A percentile compares a stretch with the other conserved stretches of the same genome.
Conservation (phyloP, 441 rosid genomes). For the Gossypium lobatum region DNA sequence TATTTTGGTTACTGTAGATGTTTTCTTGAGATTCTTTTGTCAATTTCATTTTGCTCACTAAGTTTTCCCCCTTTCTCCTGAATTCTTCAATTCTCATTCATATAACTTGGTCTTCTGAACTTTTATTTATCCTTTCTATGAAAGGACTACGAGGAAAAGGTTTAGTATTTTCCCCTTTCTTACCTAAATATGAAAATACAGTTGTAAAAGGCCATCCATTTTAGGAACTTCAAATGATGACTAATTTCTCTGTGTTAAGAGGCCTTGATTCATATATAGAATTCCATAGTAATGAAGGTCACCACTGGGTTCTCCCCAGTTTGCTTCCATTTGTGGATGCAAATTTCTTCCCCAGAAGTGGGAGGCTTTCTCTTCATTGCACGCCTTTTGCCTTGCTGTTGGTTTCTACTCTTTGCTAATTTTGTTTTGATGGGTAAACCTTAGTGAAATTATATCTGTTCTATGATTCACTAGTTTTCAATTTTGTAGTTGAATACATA, state of each 20-base stretch:
- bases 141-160: background rate
- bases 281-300: background rate
- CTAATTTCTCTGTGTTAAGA: background rate
- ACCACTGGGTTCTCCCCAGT: background rate
- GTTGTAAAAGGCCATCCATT: background rate
- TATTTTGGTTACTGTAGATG: background rate
- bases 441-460: constrained; percentile 5
- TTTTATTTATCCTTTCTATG: background rate
- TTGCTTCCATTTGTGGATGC: background rate
- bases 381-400: background rate
- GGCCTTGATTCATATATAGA: background rate
- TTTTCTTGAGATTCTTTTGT: constrained; percentile 1
- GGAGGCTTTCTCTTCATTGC: background rate
- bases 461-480: background rate
- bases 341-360: background rate
- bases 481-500: background rate
- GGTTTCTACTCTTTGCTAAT: background rate
- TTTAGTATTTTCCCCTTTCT: background rate
- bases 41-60: background rate
- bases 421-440: background rate
- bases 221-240: background rate
- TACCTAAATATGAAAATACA: background rate
- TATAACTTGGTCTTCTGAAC: background rate
- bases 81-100: background rate
- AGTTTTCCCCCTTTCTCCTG: background rate